Evolutionary conservation across 495 filamentous ascomycete genomes (phyloP).

Genomic region (Hypomontagnella monticulosa): DNA sequence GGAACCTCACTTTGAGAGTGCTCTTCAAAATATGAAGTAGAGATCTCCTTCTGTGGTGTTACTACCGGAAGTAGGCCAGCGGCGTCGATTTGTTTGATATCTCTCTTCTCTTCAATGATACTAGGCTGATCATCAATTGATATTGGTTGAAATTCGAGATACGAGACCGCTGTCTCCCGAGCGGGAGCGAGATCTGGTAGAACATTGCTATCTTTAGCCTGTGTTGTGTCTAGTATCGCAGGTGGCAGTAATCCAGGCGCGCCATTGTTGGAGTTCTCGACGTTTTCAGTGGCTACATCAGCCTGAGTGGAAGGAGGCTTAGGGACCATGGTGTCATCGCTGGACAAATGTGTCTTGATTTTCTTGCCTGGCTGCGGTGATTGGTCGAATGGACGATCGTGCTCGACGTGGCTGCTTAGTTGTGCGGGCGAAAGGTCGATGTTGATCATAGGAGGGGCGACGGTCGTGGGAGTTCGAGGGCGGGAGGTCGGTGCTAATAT

Average conservation of each 20-base stretch:
- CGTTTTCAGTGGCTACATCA: not conserved
- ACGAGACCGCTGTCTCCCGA: conserved; percentile 38
- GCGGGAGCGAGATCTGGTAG: conserved; percentile 16
- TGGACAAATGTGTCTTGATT: conserved; percentile 44
- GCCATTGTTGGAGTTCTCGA: conserved; percentile 8
- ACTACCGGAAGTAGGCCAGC: conserved; percentile 22
- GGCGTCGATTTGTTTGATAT: not conserved
- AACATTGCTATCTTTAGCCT: not conserved
- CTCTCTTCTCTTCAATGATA: conserved; percentile 22
- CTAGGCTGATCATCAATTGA: conserved; percentile 6
- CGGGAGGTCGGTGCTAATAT: conserved; percentile 17
- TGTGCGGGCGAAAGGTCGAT: conserved; percentile 48
- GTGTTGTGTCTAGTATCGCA: not conserved
- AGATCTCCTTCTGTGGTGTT: conserved; percentile 35
- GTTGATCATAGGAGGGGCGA: conserved; percentile 8
- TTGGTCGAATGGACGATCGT: conserved; percentile 53
- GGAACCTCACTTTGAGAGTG: not conserved
- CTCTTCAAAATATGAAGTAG: conserved; percentile 38
- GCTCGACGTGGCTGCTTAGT: conserved; percentile 49
- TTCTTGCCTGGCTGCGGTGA: conserved; percentile 49
- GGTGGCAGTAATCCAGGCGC: conserved; percentile 6
- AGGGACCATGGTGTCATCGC: conserved; percentile 30
- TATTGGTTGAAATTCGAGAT: conserved; percentile 32
- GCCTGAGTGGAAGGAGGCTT: conserved; percentile 14
- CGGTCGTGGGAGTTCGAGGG: conserved; percentile 35